Evolutionary conservation across 257 asterid genomes (phyloP).

Genomic region (Przewalskia tangutica): DNA sequence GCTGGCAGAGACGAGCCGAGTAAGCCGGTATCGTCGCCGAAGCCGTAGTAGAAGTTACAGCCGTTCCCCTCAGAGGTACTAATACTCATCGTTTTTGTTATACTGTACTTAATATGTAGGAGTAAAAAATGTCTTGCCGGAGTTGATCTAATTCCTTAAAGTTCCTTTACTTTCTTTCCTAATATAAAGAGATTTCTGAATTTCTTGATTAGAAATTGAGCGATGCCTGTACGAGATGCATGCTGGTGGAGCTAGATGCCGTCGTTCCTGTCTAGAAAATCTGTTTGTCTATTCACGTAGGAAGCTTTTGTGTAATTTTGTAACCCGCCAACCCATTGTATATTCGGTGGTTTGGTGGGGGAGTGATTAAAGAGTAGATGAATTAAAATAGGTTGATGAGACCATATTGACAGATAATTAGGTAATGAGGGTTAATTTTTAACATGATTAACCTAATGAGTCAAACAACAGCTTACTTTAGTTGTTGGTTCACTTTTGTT

Average conservation of each 20-base stretch:
- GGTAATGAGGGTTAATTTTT: background rate
- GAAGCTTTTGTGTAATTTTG: background rate
- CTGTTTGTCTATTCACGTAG: background rate
- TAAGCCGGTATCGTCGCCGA: constrained; percentile 47
- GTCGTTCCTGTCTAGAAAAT: background rate
- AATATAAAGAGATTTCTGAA: background rate
- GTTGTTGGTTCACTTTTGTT: background rate
- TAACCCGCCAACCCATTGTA: background rate
- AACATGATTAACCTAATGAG: background rate
- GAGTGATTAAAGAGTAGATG: background rate
- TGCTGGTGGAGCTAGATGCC: background rate
- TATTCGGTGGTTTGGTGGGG: background rate
- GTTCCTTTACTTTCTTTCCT: background rate
- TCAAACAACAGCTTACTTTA: background rate
- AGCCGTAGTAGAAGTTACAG: constrained; percentile 87
- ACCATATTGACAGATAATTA: background rate
- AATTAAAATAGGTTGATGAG: background rate
- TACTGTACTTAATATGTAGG: background rate
- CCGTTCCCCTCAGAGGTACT: constrained; percentile 80
- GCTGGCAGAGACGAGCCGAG: constrained; percentile 67
- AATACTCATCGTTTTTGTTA: background rate
- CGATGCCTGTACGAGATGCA: background rate
- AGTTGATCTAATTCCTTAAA: background rate
- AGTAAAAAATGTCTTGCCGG: background rate
- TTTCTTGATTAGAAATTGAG: background rate